Evolutionary conservation across 2,329 filamentous ascomycete species (phyloP).

Genomic region (Tolypocladium amazonense): DNA sequence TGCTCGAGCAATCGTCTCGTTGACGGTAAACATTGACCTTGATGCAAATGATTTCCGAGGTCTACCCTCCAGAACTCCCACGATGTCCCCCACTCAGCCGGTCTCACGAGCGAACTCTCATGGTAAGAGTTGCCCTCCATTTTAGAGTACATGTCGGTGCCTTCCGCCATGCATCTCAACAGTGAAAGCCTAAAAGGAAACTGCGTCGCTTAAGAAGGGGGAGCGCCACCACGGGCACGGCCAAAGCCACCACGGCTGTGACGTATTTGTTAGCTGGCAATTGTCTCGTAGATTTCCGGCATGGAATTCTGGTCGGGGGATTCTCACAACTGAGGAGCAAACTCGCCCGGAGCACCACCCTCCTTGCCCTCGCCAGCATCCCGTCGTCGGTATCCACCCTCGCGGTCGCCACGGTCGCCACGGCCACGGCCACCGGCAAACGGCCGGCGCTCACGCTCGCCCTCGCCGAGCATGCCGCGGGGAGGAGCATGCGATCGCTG

Average conservation of each 20-base stretch:
- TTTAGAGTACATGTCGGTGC: slow-evolving; percentile 38
- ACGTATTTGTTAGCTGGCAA: slow-evolving; percentile 2
- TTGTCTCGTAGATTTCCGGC: background rate
- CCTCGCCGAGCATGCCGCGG: slow-evolving; percentile 94
- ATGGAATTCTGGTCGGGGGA: background rate
- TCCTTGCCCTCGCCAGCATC: slow-evolving; percentile 83
- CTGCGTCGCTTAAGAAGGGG: slow-evolving; percentile 47
- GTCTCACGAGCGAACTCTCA: slow-evolving; percentile 29
- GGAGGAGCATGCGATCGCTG: slow-evolving; percentile 97
- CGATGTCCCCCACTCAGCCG: slow-evolving; percentile 28
- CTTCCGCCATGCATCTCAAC: slow-evolving; percentile 31
- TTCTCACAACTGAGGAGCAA: slow-evolving; percentile 78
- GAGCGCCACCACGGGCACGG: slow-evolving; percentile 66
- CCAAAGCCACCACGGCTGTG: slow-evolving; percentile 74
- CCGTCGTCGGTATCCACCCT: slow-evolving; percentile 87
- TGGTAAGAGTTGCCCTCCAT: slow-evolving; percentile 27
- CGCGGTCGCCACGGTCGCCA: slow-evolving; percentile 66
- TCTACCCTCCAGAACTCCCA: slow-evolving; percentile 36
- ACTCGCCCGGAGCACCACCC: slow-evolving; percentile 84
- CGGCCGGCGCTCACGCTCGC: slow-evolving; percentile 69
- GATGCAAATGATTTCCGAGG: slow-evolving; percentile 39
- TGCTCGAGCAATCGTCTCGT: slow-evolving; percentile 19
- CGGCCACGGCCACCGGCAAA: slow-evolving; percentile 71
- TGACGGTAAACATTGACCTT: slow-evolving; percentile 29
- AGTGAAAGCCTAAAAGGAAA: slow-evolving; percentile 31